A percentile compares a stretch with the other conserved stretches of the same genome.
phyloP scores from a whole-genome alignment of 148 eudicot genomes.

The Rhododendron griersonianum region DNA sequence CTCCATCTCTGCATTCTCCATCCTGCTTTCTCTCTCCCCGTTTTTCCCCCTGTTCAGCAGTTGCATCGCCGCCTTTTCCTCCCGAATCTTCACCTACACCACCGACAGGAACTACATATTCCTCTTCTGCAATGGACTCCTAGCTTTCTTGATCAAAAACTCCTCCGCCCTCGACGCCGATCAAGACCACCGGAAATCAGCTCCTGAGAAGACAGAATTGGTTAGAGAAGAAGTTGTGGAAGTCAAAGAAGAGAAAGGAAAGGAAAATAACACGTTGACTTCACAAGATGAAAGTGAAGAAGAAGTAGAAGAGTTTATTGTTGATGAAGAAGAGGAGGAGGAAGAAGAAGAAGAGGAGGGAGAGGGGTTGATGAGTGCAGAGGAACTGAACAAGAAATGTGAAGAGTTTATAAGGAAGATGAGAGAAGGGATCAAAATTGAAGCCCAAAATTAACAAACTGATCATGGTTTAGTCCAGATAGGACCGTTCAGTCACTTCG shows the following conservation, averaged over 20 bases:
- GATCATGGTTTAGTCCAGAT: background rate
- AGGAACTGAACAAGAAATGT: slow-evolving; percentile 57
- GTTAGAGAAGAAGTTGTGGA: slow-evolving; percentile 10
- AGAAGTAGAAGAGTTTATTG: background rate
- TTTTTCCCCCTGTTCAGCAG: slow-evolving; percentile 13
- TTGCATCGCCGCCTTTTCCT: slow-evolving; percentile 11
- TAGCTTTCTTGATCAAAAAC: slow-evolving; percentile 41
- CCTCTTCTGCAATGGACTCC: slow-evolving; percentile 61
- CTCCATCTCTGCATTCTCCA: slow-evolving; percentile 25
- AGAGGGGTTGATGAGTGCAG: slow-evolving; percentile 22
- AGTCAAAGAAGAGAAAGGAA: background rate
- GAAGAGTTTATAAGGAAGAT: slow-evolving; percentile 61
- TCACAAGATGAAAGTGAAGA: background rate
- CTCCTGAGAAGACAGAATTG: background rate
- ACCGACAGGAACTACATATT: slow-evolving; percentile 56
- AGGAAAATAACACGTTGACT: background rate
- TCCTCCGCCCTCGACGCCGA: background rate
- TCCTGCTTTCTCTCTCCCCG: slow-evolving; percentile 25
- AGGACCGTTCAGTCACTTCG: too few species aligned
- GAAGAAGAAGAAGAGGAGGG: slow-evolving; percentile 21
- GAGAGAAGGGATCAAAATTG: slow-evolving; percentile 40
- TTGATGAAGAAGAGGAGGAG: background rate
- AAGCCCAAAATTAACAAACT: background rate
- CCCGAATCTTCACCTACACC: slow-evolving; percentile 22
- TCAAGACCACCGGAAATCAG: background rate